Percentiles rank a stretch among this genome's conserved stretches.
phyloP scores from a whole-genome alignment of 768 basidiomycete species.

The Hericium alpestre region DNA sequence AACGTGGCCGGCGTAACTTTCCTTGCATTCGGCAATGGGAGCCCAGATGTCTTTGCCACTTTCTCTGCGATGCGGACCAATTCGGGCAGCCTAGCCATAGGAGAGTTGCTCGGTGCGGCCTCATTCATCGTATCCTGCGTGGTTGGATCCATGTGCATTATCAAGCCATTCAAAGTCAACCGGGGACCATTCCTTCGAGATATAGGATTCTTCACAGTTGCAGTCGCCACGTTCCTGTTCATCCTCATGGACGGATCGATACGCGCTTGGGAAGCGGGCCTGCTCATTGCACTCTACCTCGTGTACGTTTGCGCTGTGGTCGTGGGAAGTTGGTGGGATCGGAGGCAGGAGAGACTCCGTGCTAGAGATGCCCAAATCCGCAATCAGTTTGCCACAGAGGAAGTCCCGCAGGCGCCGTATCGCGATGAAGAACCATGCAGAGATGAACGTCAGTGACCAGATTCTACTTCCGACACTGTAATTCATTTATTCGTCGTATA shows the following conservation, averaged over 20 bases:
- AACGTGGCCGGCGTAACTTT: slow-evolving; percentile 95
- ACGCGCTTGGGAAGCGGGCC: slow-evolving; percentile 56
- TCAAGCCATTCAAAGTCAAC: slow-evolving; percentile 85
- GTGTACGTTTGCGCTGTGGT: slow-evolving; percentile 72
- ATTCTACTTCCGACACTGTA: too few species aligned
- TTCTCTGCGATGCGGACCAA: slow-evolving; percentile 83
- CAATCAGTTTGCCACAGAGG: slow-evolving; percentile 47
- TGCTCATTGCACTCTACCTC: slow-evolving; percentile 64
- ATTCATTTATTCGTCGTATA: too few species aligned
- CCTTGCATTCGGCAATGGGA: slow-evolving; percentile 94
- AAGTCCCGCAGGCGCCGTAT: slow-evolving; percentile 22
- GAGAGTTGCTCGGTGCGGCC: slow-evolving; percentile 91
- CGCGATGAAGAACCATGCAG: slow-evolving; percentile 40
- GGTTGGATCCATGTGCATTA: slow-evolving; percentile 95
- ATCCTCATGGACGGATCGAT: slow-evolving; percentile 75
- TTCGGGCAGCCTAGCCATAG: slow-evolving; percentile 85
- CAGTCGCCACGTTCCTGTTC: slow-evolving; percentile 63
- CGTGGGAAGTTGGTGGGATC: slow-evolving; percentile 66
- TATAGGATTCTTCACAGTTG: slow-evolving; percentile 85
- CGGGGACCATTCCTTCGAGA: slow-evolving; percentile 81
- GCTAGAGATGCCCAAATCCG: slow-evolving; percentile 42
- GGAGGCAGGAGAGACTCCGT: slow-evolving; percentile 37
- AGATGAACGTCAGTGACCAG: slow-evolving; percentile 45
- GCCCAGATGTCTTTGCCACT: slow-evolving; percentile 92
- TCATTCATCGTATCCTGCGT: slow-evolving; percentile 95